Evolutionary conservation across 331 rosid genomes (phyloP).

Genomic region (Malus hybrid): DNA sequence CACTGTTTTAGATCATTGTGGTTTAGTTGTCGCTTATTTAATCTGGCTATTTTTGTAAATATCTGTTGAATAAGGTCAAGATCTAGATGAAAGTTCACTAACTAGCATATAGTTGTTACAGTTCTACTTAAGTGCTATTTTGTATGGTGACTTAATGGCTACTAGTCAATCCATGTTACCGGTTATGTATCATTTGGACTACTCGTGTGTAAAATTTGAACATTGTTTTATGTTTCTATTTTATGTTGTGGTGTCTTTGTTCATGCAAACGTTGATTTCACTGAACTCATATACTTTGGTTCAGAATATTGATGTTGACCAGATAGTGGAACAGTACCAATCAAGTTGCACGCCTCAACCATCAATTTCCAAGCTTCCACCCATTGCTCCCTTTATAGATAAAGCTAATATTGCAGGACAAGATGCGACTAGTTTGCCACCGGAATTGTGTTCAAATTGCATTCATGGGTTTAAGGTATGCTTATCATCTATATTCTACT

Average conservation of each 20-base stretch:
- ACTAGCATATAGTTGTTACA: background rate
- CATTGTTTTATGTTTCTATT: background rate
- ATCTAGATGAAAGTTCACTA: background rate
- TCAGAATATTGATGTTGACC: constrained; percentile 89
- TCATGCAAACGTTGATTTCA: constrained; percentile 10
- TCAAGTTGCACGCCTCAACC: constrained; percentile 79
- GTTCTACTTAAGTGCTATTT: background rate
- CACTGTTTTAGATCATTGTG: background rate
- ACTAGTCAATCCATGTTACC: background rate
- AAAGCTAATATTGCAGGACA: constrained; percentile 32
- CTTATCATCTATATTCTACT: constrained; percentile 2
- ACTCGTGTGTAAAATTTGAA: background rate
- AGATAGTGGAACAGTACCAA: constrained; percentile 87
- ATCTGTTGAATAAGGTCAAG: background rate
- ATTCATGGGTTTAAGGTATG: constrained; percentile 72
- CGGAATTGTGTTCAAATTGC: constrained; percentile 65
- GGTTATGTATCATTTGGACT: background rate
- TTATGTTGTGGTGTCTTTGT: background rate
- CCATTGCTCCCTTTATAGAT: constrained; percentile 45
- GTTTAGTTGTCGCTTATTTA: background rate
- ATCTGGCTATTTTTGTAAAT: background rate
- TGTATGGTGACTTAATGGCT: background rate
- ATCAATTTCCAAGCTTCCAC: constrained; percentile 60
- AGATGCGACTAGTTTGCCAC: constrained; percentile 50
- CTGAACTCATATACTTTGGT: constrained; percentile 17